Evolutionary conservation across 2,329 filamentous ascomycete genomes (phyloP), one percentile per base, ranked within the genome.

Genomic region (Microdochium bolleyi): DNA sequence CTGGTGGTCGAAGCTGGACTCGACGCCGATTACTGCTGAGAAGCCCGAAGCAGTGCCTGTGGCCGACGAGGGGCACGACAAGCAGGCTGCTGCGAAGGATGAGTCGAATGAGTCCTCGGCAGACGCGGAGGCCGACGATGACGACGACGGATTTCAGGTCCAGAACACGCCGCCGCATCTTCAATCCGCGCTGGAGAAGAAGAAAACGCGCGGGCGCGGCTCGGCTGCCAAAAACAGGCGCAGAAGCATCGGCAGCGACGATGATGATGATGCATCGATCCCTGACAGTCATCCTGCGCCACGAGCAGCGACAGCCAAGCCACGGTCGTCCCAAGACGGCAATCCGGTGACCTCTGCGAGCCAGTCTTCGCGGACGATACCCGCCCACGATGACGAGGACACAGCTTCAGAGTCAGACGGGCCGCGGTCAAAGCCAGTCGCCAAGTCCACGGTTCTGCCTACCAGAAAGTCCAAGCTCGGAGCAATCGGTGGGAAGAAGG

Each of bases 61-160:
- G 24, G 49, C 37, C 2, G 41, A 53, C 8, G 53, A 56, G 24
- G 27, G 50, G 10, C 53, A 63, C 48, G 54, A 53, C 25, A 25
- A 52, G 1, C 52, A 54, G 8, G 48, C 52, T 1, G 51, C 60
- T 1, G 55, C 59, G 3, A 54, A 56, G 16, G 48, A 55, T 10
- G 54, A 61, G 27, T 51, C 49, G 13, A 55, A 57, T 4, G 57
- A 57, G 24, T 51, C 49, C 22, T 55, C 56, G n/a, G 62, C 67
- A 11, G 19, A 10, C 13, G 41, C 21, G 21, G 67, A 75, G n/a
- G n/a, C n/a, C n/a, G n/a, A n/a, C n/a, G n/a, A 67, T 3, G 71
- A 75, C 11, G 73, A 74, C n/a, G 73, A 73, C 48, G 77, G 78
- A 52, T 80, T 80, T 49, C 73, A 80, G 56, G 66, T 79, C 8